These are phyloP conservation scores for Phyllosticta paracitricarpa DNA, from an alignment of 2,329 filamentous ascomycete genomes.

Conservation along the genomic window DNA sequence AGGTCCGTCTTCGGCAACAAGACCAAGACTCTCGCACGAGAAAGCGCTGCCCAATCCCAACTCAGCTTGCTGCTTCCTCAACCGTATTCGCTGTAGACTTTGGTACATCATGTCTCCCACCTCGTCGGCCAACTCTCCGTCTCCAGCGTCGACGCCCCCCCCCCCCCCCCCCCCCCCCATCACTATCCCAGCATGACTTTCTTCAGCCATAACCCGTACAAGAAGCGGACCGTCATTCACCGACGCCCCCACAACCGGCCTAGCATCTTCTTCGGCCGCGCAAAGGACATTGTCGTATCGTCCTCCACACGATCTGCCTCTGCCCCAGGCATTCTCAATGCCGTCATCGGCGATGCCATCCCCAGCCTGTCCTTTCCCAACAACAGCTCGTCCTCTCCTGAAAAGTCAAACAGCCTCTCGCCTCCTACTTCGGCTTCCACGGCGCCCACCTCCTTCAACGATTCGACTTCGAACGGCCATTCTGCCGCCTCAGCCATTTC, in stretches of 20 bases:
- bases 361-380: not conserved
- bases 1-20: not conserved
- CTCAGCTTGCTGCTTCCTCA: not conserved
- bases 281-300: not conserved
- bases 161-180: not conserved
- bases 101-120: not conserved
- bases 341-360: not conserved
- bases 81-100: not conserved
- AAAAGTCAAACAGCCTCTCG: conserved; percentile 2
- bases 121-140: not conserved
- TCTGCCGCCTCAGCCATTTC: not conserved
- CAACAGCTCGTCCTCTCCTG: not conserved
- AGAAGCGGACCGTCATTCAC: conserved; percentile 10
- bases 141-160: not conserved
- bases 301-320: not conserved
- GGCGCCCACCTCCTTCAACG: conserved; percentile 1
- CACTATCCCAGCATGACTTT: conserved; percentile 10
- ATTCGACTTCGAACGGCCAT: not conserved
- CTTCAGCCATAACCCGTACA: conserved; percentile 1
- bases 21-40: not conserved
- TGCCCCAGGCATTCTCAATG: not conserved
- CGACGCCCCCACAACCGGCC: conserved; percentile 3
- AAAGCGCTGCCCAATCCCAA: not conserved
- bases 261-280: conserved; percentile 5
- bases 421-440: conserved; percentile 7